A percentile compares a stretch with the other conserved stretches of the same genome.
Evolutionary conservation across 192 early-diverging fungal genomes (phyloP).

Genomic region (Rhizophagus clarus): DNA sequence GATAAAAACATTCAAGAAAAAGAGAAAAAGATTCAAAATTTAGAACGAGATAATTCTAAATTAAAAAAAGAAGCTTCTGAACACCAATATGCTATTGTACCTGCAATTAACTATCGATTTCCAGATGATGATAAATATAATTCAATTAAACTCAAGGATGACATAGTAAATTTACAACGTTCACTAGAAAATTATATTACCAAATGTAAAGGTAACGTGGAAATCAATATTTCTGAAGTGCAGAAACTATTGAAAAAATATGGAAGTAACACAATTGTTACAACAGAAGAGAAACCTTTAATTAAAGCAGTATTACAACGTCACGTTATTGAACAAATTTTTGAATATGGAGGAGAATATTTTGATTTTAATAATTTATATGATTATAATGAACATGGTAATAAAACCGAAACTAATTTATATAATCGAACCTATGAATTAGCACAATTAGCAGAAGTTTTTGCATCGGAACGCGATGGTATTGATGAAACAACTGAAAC

Average conservation of each 20-base stretch:
- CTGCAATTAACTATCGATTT: slow-evolving; percentile 8
- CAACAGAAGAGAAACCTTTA: not conserved
- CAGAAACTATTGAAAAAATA: slow-evolving; percentile 18
- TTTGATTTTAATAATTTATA: too few relatives aligned
- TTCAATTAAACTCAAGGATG: not conserved
- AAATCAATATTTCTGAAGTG: not conserved
- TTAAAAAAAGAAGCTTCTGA: slow-evolving; percentile 14
- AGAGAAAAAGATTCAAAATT: not conserved
- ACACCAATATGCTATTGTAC: slow-evolving; percentile 14
- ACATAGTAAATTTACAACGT: slow-evolving; percentile 5
- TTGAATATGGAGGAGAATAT: not conserved
- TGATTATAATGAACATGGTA: not conserved
- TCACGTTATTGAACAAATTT: not conserved
- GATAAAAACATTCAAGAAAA: not conserved
- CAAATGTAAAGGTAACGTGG: not conserved
- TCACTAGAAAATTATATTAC: not conserved
- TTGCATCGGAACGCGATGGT: not conserved
- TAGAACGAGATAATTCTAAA: not conserved
- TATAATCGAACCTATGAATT: not conserved
- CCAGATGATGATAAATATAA: slow-evolving; percentile 20
- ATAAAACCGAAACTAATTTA: not conserved
- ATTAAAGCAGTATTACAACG: slow-evolving; percentile 27
- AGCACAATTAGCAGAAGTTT: not conserved
- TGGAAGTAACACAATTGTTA: not conserved
- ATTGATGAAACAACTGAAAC: not conserved